These are phyloP conservation scores for Zymoseptoria crescenta DNA, from an alignment of 2,329 filamentous ascomycete species.

Conservation along the genomic window DNA sequence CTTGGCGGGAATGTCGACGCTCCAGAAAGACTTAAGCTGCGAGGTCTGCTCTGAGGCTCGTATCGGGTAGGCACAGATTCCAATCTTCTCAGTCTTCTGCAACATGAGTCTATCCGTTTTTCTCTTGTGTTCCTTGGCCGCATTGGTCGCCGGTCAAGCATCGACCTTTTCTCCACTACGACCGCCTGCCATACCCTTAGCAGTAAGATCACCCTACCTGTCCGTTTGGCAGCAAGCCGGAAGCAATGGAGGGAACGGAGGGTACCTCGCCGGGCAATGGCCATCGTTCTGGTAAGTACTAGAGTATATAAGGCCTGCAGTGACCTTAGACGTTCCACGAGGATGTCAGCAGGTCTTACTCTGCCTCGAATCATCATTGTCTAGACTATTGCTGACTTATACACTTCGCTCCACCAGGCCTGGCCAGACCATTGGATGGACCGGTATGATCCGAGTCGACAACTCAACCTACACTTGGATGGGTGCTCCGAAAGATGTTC, in stretches of 20 bases:
- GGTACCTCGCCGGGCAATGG: conserved; percentile 56
- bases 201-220: conserved; percentile 66
- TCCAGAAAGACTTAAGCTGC: not conserved
- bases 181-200: conserved; percentile 62
- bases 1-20: not conserved
- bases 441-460: conserved; percentile 60
- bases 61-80: not conserved
- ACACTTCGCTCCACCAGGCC: conserved; percentile 2
- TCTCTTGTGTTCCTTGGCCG: conserved; percentile 9
- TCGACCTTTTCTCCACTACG: conserved; percentile 57
- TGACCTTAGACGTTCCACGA: no score
- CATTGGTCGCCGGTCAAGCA: conserved; percentile 10
- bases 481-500: conserved; percentile 44
- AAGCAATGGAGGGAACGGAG: conserved; percentile 53
- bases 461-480: conserved; percentile 48
- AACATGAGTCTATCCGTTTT: conserved; percentile 9
- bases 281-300: conserved; percentile 48
- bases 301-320: no score
- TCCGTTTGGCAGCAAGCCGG: conserved; percentile 59
- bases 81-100: not conserved
- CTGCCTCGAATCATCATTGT: no score
- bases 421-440: conserved; percentile 54
- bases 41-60: not conserved
- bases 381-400: no score
- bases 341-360: no score